These are phyloP conservation scores for Colletotrichum eremochloae DNA, from an alignment of 2,329 filamentous ascomycete genomes.

Conservation along the genomic window DNA sequence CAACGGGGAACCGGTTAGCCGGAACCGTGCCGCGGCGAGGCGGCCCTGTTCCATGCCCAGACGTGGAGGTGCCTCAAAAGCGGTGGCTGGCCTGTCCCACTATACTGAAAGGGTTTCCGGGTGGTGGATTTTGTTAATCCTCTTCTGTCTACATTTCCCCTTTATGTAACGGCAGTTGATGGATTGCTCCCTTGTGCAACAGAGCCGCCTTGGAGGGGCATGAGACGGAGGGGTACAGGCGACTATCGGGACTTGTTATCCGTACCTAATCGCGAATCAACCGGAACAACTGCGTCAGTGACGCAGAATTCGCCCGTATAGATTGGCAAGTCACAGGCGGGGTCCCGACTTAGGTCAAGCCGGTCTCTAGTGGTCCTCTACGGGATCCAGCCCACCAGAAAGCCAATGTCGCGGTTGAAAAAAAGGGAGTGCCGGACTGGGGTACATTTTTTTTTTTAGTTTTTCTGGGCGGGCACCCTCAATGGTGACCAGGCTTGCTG, in stretches of 20 bases:
- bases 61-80: conserved; percentile 19
- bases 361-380: conserved; percentile 3
- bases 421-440: conserved; percentile 30
- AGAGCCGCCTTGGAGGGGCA: not conserved
- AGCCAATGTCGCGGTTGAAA: not conserved
- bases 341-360: conserved; percentile 5
- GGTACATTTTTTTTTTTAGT: conserved; percentile 12
- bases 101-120: conserved; percentile 7
- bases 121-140: not conserved
- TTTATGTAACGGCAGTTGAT: not conserved
- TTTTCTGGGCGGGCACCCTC: not conserved
- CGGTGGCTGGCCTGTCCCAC: conserved; percentile 16
- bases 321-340: not conserved
- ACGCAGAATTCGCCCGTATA: not conserved
- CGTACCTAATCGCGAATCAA: not conserved
- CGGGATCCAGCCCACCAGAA: not conserved
- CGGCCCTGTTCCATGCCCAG: conserved; percentile 22
- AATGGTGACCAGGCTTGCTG: not conserved
- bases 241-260: not conserved
- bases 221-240: not conserved
- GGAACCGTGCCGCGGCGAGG: conserved; percentile 34
- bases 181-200: not conserved
- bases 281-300: not conserved
- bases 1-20: conserved; percentile 35
- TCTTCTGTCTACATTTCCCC: not conserved